Conservation (phyloP, 164 flowering plant genomes). For the Liquidambar formosana region DNA sequence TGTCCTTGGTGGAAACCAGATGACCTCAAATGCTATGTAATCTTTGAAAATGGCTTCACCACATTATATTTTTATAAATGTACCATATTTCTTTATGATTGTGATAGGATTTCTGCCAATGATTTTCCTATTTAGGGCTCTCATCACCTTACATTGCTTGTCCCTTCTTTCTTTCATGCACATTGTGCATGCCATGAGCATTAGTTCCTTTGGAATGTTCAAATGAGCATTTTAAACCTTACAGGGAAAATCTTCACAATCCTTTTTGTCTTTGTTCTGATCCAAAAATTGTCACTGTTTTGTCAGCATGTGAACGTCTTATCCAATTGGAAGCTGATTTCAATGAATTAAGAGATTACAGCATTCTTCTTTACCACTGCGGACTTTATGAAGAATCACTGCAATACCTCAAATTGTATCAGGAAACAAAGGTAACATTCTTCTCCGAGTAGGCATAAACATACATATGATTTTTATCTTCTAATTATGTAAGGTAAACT, state of each 20-base stretch:
- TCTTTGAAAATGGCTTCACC: too few relatives aligned
- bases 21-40: too few relatives aligned
- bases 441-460: background rate
- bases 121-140: background rate
- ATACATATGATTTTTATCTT: background rate
- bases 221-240: background rate
- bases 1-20: too few relatives aligned
- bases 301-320: conserved; percentile 85
- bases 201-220: background rate
- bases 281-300: conserved; percentile 9
- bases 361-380: conserved; percentile 81
- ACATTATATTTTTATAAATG: too few relatives aligned
- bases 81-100: too few relatives aligned
- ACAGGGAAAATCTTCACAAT: background rate
- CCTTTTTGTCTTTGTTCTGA: background rate
- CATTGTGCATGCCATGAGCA: background rate
- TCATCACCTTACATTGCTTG: background rate
- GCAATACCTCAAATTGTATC: conserved; percentile 56
- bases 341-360: conserved; percentile 73
- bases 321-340: conserved; percentile 52
- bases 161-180: background rate
- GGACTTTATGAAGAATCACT: conserved; percentile 65
- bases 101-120: background rate
- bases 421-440: conserved; percentile 43
- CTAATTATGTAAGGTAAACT: background rate